Conservation (phyloP, 768 basidiomycete species). For the Mycena haematopus region DNA sequence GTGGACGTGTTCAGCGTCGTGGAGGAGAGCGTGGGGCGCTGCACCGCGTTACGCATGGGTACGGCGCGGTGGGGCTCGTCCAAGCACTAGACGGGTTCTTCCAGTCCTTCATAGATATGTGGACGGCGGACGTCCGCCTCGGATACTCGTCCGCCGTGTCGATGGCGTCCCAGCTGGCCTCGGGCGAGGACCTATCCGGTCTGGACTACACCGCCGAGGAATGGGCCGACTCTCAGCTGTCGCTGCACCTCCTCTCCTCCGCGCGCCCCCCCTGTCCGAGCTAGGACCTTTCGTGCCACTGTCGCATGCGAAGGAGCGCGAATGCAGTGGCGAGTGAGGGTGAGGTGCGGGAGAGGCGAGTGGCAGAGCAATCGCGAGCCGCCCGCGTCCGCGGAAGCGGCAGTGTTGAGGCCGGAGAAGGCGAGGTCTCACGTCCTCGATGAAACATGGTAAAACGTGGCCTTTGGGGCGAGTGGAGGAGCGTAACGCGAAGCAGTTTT, state of each 20-base stretch:
- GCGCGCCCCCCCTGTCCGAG: too few relatives aligned
- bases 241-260: constrained; percentile 83
- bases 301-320: too few relatives aligned
- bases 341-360: too few relatives aligned
- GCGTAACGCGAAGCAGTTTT: too few relatives aligned
- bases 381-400: too few relatives aligned
- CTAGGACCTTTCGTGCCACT: too few relatives aligned
- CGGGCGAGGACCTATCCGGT: constrained; percentile 73
- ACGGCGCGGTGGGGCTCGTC: constrained; percentile 77
- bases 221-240: constrained; percentile 85
- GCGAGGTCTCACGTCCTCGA: too few relatives aligned
- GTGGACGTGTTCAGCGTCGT: constrained; percentile 77
- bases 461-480: too few relatives aligned
- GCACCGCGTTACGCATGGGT: constrained; percentile 85
- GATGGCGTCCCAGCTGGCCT: constrained; percentile 34
- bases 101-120: constrained; percentile 69
- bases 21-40: constrained; percentile 81
- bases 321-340: too few relatives aligned
- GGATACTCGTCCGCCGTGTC: constrained; percentile 39
- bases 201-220: constrained; percentile 89
- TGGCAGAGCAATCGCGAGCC: too few relatives aligned
- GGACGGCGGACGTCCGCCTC: constrained; percentile 58
- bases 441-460: too few relatives aligned
- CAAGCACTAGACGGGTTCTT: constrained; percentile 77
- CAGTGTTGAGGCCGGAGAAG: too few relatives aligned